Base-by-base conservation (phyloP, 495 filamentous ascomycete species). In the Annulohypoxylon nitens region DNA sequence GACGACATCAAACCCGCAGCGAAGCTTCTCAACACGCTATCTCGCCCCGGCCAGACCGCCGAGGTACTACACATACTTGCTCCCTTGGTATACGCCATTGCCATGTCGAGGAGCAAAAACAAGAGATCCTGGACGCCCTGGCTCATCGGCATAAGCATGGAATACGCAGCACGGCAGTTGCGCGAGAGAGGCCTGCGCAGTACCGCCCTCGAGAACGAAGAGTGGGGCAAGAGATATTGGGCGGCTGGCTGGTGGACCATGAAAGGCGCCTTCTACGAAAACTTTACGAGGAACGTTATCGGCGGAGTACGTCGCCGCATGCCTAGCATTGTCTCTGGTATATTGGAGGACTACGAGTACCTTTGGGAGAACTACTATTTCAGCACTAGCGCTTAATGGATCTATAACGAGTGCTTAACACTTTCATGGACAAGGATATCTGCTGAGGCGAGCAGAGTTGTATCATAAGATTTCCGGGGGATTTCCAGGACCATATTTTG, bases 281-380 rank as follows among this genome's bases (percentile, higher is more conserved):
- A 95, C 76, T 84, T 97, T 59, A 97, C 94, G 36, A 95, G 93
- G 90, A 91, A 84, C 6, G 88, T 91, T 81, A 90, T 93, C 2
- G 80, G 78, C 26, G 93, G 89, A 75, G 88, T 98, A 75, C 90
- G 90, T 73, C 86, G 87, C 48, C 91, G 92, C 53, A 82, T 97
- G 77, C 86, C 97, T 59, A 90, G 92, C 73, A 82, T 98, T 73
- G 83, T 98, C 14, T 90, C 88, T 0, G 94, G 90, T 60, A 87
- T 99, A 23, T 76, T 98, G 63, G 95, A 97, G 78, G 97, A 99
- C 77, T 98, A 98, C 75, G 93, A 97, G 78, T 98, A 96, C 77
- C 85, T 99, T 14, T 99, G 96, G 96, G 95, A 98, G 82, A 93
- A 97, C 60, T 98, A 97, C 77, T 95, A 99, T 81, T 98, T 98